Evolutionary conservation across 768 basidiomycete species (phyloP), one percentile per base, ranked within the genome.

Genomic region (Tricholoma terreum): DNA sequence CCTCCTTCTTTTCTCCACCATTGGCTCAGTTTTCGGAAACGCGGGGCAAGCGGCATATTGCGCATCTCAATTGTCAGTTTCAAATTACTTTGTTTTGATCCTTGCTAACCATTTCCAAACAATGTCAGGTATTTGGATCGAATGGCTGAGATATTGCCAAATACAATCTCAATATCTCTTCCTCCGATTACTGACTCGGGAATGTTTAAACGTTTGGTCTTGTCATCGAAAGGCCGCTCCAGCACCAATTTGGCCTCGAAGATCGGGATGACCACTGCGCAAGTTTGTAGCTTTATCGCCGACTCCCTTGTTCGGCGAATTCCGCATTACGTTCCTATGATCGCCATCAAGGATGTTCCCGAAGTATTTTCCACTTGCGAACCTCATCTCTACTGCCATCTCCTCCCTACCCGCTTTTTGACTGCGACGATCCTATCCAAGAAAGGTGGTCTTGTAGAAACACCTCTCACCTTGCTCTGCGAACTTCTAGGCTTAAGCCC

Each of bases 181-280:
- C 56, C 56, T 53, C 50, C 56, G n/a, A 52, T 57, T 31, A 40
- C 50, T 15, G 56, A 57, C 43, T 50, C 56, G n/a, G 56, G 56
- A 2, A 51, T 57, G 7, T 57, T 57, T 51, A 57, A 57, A 33
- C 56, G 56, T 57, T 30, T 57, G 30, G 17, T 57, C 27, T 35
- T 40, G 31, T 57, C 56, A 6, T 40, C 36, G 40, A 57, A 57
- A 30, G 56, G 56, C 36, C 56, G 50, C 35, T 19, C 45, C 17
- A 50, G 21, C 21, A 31, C 49, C n/a, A 21, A 21, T 15, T 6
- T 50, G 6, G n/a, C 21, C 49, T 17, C 33, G n/a, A 50, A 50
- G 21, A 21, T 21, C n/a, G 49, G 49, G 27, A 31, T 50, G n/a
- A 50, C 4, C 49, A 50, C 21, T 31, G 49, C 49, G 9, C 49